Base-by-base conservation (phyloP, 2,329 filamentous ascomycete species). In the Coniochaeta hoffmannii region DNA sequence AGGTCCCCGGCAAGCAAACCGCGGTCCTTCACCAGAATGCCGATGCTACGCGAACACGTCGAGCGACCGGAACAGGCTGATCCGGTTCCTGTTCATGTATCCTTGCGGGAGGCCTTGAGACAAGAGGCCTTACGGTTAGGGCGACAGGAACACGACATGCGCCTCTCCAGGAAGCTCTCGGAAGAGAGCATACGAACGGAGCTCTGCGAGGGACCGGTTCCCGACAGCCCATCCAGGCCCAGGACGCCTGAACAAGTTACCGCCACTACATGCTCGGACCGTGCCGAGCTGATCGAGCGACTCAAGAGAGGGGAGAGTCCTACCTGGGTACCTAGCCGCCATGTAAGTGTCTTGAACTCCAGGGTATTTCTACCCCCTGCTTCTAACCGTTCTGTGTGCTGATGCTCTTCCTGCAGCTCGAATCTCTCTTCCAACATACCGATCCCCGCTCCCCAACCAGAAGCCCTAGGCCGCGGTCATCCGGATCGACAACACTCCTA, bases 231-330 rank as follows among this genome's bases (percentile, higher is more conserved):
- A 15, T 58, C 54, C 26, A 61, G 56, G 31, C 60, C 69, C 12
- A 60, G 55, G 31, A 67, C 69, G 1, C 70, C 70, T 5, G 68
- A 69, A 26, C 61, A 62, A 22, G 65, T 66, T n/a, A n/a, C n/a
- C 31, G 56, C 62, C 9, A 63, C 60, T n/a, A 59, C 72, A 12
- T 76, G 75, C 34, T 78, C 76, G 17, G 85, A 90, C 68, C 81
- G 92, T 60, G 83, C 84, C 56, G 87, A 92, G 69, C 75, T 96
- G 63, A 97, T 97, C 56, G 83, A 91, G 70, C 81, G 86, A 60
- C 79, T 97, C 61, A 97, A 97, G 73, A 83, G 82, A 68, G 85
- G 84, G 31, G 85, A 91, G 70, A 88, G 83, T 64, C 86, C 89
- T 35, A 82, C 83, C 4, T 94, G 89, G 89, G 76, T 86, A 36